Evolutionary conservation across 2,329 filamentous ascomycete genomes (phyloP).

Genomic region (Emmonsiellopsis sp.): DNA sequence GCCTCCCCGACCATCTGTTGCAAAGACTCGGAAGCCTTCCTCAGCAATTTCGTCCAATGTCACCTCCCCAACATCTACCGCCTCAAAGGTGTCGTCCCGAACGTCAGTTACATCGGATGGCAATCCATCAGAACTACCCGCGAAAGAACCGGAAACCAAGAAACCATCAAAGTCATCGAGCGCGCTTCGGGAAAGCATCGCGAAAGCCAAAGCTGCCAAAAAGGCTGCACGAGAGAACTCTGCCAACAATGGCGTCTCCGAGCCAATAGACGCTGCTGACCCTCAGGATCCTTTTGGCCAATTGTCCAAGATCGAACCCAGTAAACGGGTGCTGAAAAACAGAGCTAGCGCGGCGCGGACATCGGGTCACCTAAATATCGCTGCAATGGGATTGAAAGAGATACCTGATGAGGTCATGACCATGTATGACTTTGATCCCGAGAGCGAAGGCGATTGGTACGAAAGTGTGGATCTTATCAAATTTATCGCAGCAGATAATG

Average conservation of each 20-base stretch:
- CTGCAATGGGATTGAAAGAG: conserved; percentile 67
- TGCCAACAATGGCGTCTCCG: conserved; percentile 12
- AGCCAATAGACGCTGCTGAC: conserved; percentile 41
- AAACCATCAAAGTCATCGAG: conserved; percentile 61
- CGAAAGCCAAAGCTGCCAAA: conserved; percentile 79
- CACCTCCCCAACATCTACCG: conserved; percentile 23
- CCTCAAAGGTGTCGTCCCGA: conserved; percentile 23
- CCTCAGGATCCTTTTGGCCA: conserved; percentile 49
- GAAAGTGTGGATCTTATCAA: conserved; percentile 81
- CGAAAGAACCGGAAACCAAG: conserved; percentile 24
- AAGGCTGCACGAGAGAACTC: conserved; percentile 40
- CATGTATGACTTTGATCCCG: conserved; percentile 78
- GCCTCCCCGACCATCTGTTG: conserved; percentile 33
- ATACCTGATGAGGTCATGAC: conserved; percentile 75
- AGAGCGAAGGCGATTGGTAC: conserved; percentile 65
- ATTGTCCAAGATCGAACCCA: conserved; percentile 47
- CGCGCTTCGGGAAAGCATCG: conserved; percentile 80
- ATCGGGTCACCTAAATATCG: conserved; percentile 79
- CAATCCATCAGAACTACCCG: conserved; percentile 20
- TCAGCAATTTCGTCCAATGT: conserved; percentile 21
- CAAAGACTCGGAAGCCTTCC: conserved; percentile 29
- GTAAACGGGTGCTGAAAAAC: conserved; percentile 60
- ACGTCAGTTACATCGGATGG: conserved; percentile 22
- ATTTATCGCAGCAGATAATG: conserved; percentile 83
- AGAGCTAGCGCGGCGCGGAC: conserved; percentile 64